These are phyloP conservation scores for Nepenthes mirabilis DNA, from an alignment of 148 eudicot species.

Conservation along the genomic window DNA sequence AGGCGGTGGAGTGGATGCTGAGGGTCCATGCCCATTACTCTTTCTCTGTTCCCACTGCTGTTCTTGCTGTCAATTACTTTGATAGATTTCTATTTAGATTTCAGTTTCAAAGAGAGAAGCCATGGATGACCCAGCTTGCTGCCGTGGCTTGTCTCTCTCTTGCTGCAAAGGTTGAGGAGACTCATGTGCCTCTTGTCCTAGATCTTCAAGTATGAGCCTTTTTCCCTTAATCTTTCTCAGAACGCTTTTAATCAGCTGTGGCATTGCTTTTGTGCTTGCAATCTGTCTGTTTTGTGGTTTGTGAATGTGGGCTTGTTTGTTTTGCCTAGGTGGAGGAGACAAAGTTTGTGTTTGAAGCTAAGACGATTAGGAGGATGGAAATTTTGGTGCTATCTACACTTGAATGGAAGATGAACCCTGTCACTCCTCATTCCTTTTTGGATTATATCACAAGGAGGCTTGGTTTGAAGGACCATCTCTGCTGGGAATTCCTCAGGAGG, in stretches of 20 bases:
- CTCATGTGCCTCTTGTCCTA: conserved; percentile 39
- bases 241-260: neutral
- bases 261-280: neutral
- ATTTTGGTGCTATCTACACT: conserved; percentile 51
- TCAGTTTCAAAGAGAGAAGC: conserved; percentile 26
- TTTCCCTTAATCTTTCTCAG: neutral
- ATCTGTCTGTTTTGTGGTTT: neutral
- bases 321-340: conserved; percentile 40
- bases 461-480: conserved; percentile 23
- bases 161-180: conserved; percentile 67
- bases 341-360: conserved; percentile 46
- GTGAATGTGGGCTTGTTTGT: neutral
- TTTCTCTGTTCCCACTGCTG: conserved; percentile 27
- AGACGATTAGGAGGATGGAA: conserved; percentile 68
- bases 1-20: conserved; percentile 28
- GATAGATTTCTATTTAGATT: conserved; percentile 36
- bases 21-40: conserved; percentile 21
- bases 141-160: conserved; percentile 51
- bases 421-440: conserved; percentile 58
- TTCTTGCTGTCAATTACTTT: conserved; percentile 39
- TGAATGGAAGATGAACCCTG: conserved; percentile 68
- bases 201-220: conserved; percentile 55
- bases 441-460: conserved; percentile 52
- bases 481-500: conserved; percentile 35
- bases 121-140: conserved; percentile 48